Evolutionary conservation across 805 yeast species (phyloP).

Genomic region (Saccharomycopsis sp.): DNA sequence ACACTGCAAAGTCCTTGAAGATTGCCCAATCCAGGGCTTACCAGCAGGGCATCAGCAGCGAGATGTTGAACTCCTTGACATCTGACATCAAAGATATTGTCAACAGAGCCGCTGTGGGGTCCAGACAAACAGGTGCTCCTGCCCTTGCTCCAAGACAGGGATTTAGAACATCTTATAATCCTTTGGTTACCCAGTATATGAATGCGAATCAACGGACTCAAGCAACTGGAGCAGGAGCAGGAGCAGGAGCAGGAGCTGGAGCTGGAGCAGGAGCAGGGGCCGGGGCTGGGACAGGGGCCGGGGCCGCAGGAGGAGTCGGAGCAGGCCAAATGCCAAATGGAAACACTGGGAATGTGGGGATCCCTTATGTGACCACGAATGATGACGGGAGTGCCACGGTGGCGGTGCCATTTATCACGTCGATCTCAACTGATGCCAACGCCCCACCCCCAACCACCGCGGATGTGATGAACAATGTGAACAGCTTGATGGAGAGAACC

Average conservation of each 20-base stretch:
- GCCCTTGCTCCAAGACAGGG: background rate
- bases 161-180: background rate
- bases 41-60: conserved; percentile 17
- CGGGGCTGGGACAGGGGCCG: background rate
- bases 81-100: conserved; percentile 5
- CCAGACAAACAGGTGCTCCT: background rate
- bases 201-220: background rate
- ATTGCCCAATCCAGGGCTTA: conserved; percentile 17
- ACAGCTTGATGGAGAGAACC: too few relatives aligned
- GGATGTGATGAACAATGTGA: too few relatives aligned
- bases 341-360: too few relatives aligned
- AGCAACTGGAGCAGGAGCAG: background rate
- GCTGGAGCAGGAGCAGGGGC: background rate
- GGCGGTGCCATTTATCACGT: too few relatives aligned
- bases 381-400: too few relatives aligned
- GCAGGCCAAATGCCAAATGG: too few relatives aligned
- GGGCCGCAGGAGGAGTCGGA: background rate
- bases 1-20: conserved; percentile 5
- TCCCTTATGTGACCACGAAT: too few relatives aligned
- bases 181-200: background rate
- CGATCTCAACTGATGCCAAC: too few relatives aligned
- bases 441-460: too few relatives aligned
- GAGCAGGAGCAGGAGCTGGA: background rate
- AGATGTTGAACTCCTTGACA: conserved; percentile 4
- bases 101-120: background rate